Percentiles rank a stretch among this genome's conserved stretches.
Conservation (phyloP, 306 rosid genomes). For the Betula pendula region DNA sequence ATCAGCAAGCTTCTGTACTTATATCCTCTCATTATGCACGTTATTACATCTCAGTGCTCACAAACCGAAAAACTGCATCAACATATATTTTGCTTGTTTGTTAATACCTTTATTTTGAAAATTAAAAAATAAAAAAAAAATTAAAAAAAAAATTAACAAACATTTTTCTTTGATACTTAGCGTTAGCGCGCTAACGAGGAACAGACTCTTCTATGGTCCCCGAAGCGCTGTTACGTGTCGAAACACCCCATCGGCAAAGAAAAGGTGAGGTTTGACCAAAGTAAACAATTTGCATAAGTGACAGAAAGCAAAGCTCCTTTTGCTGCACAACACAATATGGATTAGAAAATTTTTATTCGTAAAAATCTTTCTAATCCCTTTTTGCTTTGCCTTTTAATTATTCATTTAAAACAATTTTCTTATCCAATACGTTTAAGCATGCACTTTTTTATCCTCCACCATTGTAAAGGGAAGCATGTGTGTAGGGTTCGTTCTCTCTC, state of each 20-base stretch:
- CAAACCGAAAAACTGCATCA: too few relatives aligned
- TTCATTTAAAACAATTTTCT: background rate
- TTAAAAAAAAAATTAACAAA: too few relatives aligned
- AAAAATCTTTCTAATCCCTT: background rate
- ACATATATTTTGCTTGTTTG: too few relatives aligned
- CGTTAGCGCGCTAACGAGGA: too few relatives aligned
- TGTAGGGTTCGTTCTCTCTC: slow-evolving; percentile 12
- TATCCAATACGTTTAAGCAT: slow-evolving; percentile 8
- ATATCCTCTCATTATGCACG: too few relatives aligned
- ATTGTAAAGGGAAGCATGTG: background rate
- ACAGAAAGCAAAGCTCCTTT: slow-evolving; percentile 27
- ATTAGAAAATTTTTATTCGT: background rate
- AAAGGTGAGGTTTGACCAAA: slow-evolving; percentile 25
- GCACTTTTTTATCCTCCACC: slow-evolving; percentile 22
- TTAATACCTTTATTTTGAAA: too few relatives aligned
- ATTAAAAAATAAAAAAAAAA: too few relatives aligned
- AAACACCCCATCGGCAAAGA: background rate
- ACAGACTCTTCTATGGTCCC: background rate
- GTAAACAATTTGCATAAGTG: slow-evolving; percentile 9
- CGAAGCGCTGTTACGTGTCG: background rate
- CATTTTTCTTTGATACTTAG: too few relatives aligned
- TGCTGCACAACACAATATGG: background rate
- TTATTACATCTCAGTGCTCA: too few relatives aligned
- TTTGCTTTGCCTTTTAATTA: background rate
- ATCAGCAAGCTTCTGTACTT: too few relatives aligned